Conservation (phyloP, 768 basidiomycete genomes). For the Xanthoconium stramineum region DNA sequence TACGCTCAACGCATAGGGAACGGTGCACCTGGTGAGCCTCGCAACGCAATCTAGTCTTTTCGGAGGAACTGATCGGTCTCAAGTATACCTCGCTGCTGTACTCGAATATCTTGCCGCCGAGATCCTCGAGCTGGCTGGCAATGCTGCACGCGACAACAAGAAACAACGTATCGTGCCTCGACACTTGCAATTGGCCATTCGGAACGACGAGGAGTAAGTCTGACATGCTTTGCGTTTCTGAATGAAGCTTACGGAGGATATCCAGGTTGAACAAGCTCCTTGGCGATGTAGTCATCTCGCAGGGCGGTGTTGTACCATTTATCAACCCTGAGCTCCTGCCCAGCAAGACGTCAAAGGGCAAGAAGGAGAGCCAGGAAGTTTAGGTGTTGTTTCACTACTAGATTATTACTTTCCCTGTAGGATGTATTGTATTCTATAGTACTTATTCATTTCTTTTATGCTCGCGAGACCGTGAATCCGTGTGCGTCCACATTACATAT, state of each 20-base stretch:
- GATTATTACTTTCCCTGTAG: constrained; percentile 23
- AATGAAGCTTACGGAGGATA: neutral
- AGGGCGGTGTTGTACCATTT: constrained; percentile 56
- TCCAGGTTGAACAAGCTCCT: constrained; percentile 38
- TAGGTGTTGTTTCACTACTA: constrained; percentile 19
- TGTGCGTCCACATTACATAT: neutral
- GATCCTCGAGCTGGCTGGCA: constrained; percentile 61
- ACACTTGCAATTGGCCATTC: constrained; percentile 63
- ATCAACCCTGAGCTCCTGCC: constrained; percentile 53
- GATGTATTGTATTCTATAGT: constrained; percentile 32
- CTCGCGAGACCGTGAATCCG: neutral
- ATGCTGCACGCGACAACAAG: constrained; percentile 54
- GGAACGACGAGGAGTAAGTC: constrained; percentile 53
- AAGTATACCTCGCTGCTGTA: constrained; percentile 59
- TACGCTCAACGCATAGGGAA: constrained; percentile 56
- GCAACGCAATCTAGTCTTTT: too few relatives aligned
- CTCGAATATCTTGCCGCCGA: constrained; percentile 62
- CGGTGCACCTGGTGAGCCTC: constrained; percentile 43
- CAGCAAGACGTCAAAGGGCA: constrained; percentile 50
- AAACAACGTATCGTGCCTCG: constrained; percentile 64
- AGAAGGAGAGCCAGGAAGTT: constrained; percentile 50
- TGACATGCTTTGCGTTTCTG: neutral
- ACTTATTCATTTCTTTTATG: constrained; percentile 25
- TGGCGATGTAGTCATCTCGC: constrained; percentile 54
- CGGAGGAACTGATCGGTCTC: neutral